Base-by-base conservation (phyloP, 805 yeast species). In the Saturnispora mendoncae region DNA sequence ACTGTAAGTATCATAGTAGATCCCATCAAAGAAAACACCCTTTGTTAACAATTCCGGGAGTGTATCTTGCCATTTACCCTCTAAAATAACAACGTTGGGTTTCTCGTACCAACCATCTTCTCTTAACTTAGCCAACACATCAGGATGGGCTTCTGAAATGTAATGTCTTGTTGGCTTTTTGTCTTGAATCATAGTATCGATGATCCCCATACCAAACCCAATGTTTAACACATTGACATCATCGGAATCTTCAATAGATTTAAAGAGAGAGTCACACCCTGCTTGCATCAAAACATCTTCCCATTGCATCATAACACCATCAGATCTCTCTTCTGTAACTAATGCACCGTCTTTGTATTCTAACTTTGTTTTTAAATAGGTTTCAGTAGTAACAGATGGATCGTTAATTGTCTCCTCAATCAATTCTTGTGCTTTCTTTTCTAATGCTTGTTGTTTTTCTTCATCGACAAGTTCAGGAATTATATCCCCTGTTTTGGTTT, bases 271-370 rank as follows among this genome's bases (percentile, higher is more conserved):
- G 26, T 82, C 78, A 42, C 94, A 81, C 1, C 94, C 94, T 13
- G 79, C 68, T 39, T 70, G 66, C 97, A 88, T 88, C 42, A 88
- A 67, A 17, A 77, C 74, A 4, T 76, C 70, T 57, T 88, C 97
- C 97, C 97, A 88, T 51, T 81, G 82, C 97, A 88, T 88, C 97
- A 88, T 88, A 2, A 88, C 97, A 14, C 96, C 97, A 53, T 88
- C 97, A 36, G 72, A 68, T 39, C 80, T 66, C 19, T 76, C 80
- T 45, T 75, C 69, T 1, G 97, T 90, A 20, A 85, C 65, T 20
- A 88, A 66, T 0, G 92, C 79, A 39, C 69, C 72, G 45, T 79
- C 80, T 31, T 66, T 70, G 56, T 84, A 88, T 50, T 76, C 78
- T 20, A 88, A 64, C 52, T 79, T 69, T 4, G 88, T 74, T 10